Evolutionary conservation across 2,329 filamentous ascomycete species (phyloP), one percentile per base, ranked within the genome.

Genomic region (Calcarisporium arbuscula): DNA sequence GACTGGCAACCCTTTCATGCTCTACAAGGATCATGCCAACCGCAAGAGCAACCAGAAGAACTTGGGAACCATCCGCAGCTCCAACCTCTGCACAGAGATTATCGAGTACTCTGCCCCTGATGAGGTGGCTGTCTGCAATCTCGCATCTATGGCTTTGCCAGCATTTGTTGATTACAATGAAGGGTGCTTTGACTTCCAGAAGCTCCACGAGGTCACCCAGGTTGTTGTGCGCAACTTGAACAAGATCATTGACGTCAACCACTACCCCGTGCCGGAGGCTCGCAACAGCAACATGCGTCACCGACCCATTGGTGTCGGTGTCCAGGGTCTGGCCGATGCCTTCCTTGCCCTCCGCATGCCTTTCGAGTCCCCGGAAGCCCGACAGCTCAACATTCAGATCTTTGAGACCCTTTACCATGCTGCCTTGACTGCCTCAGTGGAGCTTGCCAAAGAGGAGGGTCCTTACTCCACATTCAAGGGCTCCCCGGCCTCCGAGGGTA

Each of bases 41-140:
- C 80, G 80, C 62, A 98, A 98, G 83, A 95, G 89, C 74, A 98
- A 98, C 77, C 92, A 98, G 72, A 96, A 98, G 82, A 98, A 98
- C 67, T 75, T 98, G 20, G 92, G 92, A 47, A 95, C 89, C 43
- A 98, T 98, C 53, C 88, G 88, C 64, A 95, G 87, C 74, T 98
- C 92, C 56, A 98, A 98, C 65, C 74, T 98, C 31, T 98, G 92
- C 80, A 96, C 90, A 32, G 92, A 98, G 67, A 98, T 98, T 52
- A 77, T 98, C 46, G 92, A 98, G 70, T 98, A 95, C 72, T 94
- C 74, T 46, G 87, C 92, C 22, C 90, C 92, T 22, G 92, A 98
- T 63, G 92, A 98, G 75, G 92, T 98, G 32, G 92, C 92, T 49
- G 92, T 96, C 39, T 98, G 92, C 74, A 98, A 98, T 69, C 68